A percentile compares a stretch with the other conserved stretches of the same genome.
These are phyloP conservation scores for Saprolegnia diclina DNA, from an alignment of 352 stramenopile genomes.

Conservation along the genomic window DNA sequence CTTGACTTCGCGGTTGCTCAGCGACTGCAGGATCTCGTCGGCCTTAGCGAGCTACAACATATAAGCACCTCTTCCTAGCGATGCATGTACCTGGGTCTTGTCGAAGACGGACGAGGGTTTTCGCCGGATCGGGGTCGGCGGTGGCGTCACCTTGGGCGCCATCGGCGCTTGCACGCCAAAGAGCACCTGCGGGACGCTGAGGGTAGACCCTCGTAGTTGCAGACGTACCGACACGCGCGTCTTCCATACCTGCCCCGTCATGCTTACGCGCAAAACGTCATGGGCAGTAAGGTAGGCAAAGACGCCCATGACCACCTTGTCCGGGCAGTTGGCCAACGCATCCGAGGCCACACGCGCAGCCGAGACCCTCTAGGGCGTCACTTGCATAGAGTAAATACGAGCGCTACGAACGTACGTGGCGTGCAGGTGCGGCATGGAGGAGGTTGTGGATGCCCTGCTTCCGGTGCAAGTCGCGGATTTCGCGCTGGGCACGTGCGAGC, in stretches of 20 bases:
- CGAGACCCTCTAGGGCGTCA: background rate
- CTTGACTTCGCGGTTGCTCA: conserved; percentile 82
- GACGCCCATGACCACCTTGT: conserved; percentile 56
- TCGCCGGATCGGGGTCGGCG: background rate
- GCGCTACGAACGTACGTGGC: background rate
- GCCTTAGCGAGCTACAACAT: conserved; percentile 54
- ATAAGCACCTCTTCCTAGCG: background rate
- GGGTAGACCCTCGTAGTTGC: background rate
- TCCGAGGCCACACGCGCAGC: conserved; percentile 18
- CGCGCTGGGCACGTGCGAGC: conserved; percentile 55
- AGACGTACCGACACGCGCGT: conserved; percentile 41
- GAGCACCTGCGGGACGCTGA: background rate
- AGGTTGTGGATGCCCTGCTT: conserved; percentile 64
- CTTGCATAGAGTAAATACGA: too few relatives aligned
- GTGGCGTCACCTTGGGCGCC: background rate
- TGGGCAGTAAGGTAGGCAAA: conserved; percentile 68
- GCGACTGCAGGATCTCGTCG: conserved; percentile 67
- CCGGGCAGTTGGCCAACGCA: conserved; percentile 33
- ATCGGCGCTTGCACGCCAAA: background rate
- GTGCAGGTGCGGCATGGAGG: conserved; percentile 26
- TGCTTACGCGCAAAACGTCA: conserved; percentile 62
- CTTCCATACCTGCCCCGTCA: conserved; percentile 50
- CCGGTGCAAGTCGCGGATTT: conserved; percentile 65
- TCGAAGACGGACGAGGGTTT: conserved; percentile 23
- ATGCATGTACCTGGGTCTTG: conserved; percentile 40